These are phyloP conservation scores for Alternaria conjuncta DNA, from an alignment of 2,329 filamentous ascomycete genomes.

Conservation along the genomic window DNA sequence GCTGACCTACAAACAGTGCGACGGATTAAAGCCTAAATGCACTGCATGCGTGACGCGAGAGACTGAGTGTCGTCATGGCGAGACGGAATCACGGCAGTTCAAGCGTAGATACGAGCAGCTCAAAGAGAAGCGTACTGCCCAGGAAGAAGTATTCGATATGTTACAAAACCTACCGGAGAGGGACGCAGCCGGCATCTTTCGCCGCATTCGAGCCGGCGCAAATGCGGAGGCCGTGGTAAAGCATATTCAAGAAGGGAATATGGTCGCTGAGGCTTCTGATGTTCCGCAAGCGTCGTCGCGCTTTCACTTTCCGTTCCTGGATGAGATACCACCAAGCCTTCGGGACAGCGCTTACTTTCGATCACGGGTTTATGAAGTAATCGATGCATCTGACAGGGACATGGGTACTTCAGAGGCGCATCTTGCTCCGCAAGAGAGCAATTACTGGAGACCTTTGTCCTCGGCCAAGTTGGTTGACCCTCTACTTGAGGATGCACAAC, in stretches of 20 bases:
- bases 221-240: constrained; percentile 14
- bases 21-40: constrained; percentile 12
- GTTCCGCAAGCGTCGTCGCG: constrained; percentile 17
- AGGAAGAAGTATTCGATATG: constrained; percentile 20
- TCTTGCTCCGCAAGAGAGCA: neutral
- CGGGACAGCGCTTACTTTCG: constrained; percentile 13
- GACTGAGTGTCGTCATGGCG: constrained; percentile 13
- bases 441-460: constrained; percentile 23
- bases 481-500: constrained; percentile 14
- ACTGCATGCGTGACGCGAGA: constrained; percentile 6
- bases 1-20: constrained; percentile 12
- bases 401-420: neutral
- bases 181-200: constrained; percentile 19
- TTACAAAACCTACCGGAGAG: constrained; percentile 14
- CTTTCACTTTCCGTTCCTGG: constrained; percentile 23
- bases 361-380: constrained; percentile 15
- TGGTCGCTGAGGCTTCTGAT: constrained; percentile 19
- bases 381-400: neutral
- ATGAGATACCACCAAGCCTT: constrained; percentile 10
- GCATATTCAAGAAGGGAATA: constrained; percentile 15
- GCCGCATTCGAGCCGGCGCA: constrained; percentile 19
- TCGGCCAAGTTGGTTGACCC: constrained; percentile 26
- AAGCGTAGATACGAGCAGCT: constrained; percentile 13
- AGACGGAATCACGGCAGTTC: constrained; percentile 7
- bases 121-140: constrained; percentile 4